Conservation (phyloP, 78 protist genomes). For the Planoprotostelium fungivorum region DNA sequence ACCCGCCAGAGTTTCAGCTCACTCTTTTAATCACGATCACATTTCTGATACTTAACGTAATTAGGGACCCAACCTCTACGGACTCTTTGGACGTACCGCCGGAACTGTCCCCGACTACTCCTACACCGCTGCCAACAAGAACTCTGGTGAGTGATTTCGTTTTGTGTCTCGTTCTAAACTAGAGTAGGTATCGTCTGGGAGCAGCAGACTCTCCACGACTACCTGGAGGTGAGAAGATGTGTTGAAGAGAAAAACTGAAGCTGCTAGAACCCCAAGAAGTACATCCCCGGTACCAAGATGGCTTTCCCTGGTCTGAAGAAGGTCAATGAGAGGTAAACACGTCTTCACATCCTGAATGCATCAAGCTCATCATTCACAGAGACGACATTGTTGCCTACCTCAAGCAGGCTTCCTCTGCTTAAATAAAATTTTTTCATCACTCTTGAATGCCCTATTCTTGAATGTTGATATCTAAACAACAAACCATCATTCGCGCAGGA, state of each 20-base stretch:
- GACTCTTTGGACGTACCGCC: conserved; percentile 76
- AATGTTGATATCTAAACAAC: too few relatives aligned
- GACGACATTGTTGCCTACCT: conserved; percentile 22
- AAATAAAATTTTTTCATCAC: too few relatives aligned
- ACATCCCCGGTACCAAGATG: conserved; percentile 92
- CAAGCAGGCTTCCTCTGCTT: conserved; percentile 5
- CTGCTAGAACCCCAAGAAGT: conserved; percentile 80
- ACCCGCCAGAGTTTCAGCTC: background rate
- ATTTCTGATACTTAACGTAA: background rate
- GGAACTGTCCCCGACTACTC: conserved; percentile 75
- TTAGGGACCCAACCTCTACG: conserved; percentile 84
- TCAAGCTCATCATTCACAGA: conserved; percentile 12
- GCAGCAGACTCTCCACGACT: conserved; percentile 75
- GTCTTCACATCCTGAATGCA: background rate
- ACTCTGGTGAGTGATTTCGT: conserved; percentile 51
- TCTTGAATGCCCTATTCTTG: too few relatives aligned
- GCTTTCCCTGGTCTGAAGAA: conserved; percentile 79
- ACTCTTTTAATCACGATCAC: background rate
- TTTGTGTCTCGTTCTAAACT: background rate
- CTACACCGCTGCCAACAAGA: conserved; percentile 84
- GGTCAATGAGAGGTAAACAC: conserved; percentile 2
- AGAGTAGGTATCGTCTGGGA: conserved; percentile 75
- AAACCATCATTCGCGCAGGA: too few relatives aligned
- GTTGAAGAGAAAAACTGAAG: background rate
- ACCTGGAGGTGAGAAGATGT: conserved; percentile 41